A percentile compares a stretch with the other conserved stretches of the same genome.
Conservation (phyloP, 768 basidiomycete species). For the Rhodotorula diobovata region DNA sequence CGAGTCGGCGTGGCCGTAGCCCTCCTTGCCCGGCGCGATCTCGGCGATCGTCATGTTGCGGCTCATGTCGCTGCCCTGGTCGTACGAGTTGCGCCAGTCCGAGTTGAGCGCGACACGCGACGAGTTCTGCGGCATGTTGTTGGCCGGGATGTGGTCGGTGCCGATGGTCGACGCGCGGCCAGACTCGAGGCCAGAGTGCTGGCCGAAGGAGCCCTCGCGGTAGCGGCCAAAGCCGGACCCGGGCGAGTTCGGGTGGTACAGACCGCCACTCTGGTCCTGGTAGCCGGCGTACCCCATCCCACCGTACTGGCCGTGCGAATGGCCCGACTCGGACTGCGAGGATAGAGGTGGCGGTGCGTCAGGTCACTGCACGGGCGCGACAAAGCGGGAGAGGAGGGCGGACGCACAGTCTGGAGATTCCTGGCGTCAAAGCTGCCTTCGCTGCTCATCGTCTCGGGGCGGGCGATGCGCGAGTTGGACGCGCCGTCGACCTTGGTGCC, state of each 20-base stretch:
- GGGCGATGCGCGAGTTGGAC: not conserved
- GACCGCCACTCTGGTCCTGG: conserved; percentile 2
- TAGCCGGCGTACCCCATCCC: conserved; percentile 20
- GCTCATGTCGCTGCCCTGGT: conserved; percentile 41
- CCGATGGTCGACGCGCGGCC: conserved; percentile 44
- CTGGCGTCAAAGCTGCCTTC: conserved; percentile 33
- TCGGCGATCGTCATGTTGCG: conserved; percentile 37
- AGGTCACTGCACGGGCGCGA: not conserved
- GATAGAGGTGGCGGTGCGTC: not conserved
- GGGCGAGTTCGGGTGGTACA: conserved; percentile 34
- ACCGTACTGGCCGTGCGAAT: conserved; percentile 26
- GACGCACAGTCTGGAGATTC: conserved; percentile 11
- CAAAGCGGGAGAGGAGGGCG: not conserved
- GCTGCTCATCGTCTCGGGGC: conserved; percentile 40
- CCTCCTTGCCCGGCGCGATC: conserved; percentile 41
- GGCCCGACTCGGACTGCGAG: conserved; percentile 35
- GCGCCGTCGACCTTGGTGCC: conserved; percentile 37
- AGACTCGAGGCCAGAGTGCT: conserved; percentile 34
- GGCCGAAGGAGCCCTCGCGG: conserved; percentile 39
- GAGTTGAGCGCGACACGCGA: conserved; percentile 45
- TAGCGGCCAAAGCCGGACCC: conserved; percentile 30
- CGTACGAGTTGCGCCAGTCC: conserved; percentile 43
- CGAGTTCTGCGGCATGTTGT: conserved; percentile 41
- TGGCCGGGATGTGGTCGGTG: conserved; percentile 41
- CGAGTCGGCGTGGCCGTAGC: conserved; percentile 30